Evolutionary conservation across 1,284 basidiomycete species (phyloP), one percentile per base, ranked within the genome.

Genomic region (Irpex rosettiformis): DNA sequence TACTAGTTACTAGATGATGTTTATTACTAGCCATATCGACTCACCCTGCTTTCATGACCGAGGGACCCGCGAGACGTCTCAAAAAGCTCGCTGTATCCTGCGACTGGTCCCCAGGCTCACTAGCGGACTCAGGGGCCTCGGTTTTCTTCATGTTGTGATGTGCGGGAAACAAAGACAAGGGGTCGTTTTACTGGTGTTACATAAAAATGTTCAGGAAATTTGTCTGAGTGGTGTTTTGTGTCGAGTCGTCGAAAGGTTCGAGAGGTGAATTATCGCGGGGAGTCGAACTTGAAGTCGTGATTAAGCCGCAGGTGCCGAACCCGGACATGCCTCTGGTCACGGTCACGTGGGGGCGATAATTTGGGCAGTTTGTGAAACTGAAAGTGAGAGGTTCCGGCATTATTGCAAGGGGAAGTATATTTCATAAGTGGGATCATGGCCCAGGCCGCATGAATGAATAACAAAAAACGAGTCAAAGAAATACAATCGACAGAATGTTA

Each of bases 31-130:
- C 21, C 13, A 3, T 29, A 42, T 28, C 25, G 22, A 74, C 80
- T 67, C 65, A 86, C 88, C 89, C 89, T 58, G 89, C 89, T 75
- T 91, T 91, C 28, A 81, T 86, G 8, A 85, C 85, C 0, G 89
- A 91, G 11, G 89, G 86, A 13, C 89, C 89, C 8, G 89, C 89
- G 47, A 92, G 80, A 51, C 89, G 83, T 63, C 81, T 82, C 47
- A 91, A 75, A 47, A 91, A 81, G 71, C 85, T 89, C 28, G 80
- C 80, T 18, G 85, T 77, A 63, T 85, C 80, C 71, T 85, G 86
- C 52, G 85, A 85, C 33, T 71, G 67, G 43, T 70, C n/a, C n/a
- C n/a, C n/a, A n/a, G n/a, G n/a, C n/a, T n/a, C n/a, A n/a, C n/a
- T n/a, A n/a, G n/a, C 63, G 30, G 66, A 69, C 10, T 51, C 48